A percentile compares a stretch with the other conserved stretches of the same genome.
Evolutionary conservation across 2,329 filamentous ascomycete species (phyloP).

Genomic region (Seiridium unicorne): DNA sequence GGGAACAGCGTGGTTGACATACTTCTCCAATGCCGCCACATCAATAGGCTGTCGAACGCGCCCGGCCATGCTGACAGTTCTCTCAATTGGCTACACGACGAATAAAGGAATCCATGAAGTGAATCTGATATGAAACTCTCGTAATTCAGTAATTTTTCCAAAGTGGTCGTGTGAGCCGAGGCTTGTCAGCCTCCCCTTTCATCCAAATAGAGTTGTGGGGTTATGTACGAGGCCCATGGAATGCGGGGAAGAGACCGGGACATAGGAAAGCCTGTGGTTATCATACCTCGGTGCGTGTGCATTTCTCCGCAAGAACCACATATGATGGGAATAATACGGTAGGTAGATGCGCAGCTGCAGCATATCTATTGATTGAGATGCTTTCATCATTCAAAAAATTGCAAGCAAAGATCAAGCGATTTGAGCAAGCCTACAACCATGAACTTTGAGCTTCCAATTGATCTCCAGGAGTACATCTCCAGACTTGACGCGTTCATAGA

Average conservation of each 20-base stretch:
- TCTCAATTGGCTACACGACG: not conserved
- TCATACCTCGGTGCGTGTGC: not conserved
- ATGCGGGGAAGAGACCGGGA: slow-evolving; percentile 1
- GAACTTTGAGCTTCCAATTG: slow-evolving; percentile 16
- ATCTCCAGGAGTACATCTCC: slow-evolving; percentile 20
- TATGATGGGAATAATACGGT: not conserved
- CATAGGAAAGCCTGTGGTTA: not conserved
- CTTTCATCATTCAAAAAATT: not conserved
- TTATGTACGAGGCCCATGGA: not conserved
- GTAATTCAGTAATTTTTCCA: not conserved
- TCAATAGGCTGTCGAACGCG: slow-evolving; percentile 85
- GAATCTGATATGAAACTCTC: not conserved
- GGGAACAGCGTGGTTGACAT: slow-evolving; percentile 71
- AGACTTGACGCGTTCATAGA: slow-evolving; percentile 61
- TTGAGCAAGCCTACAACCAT: slow-evolving; percentile 4
- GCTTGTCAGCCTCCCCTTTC: not conserved
- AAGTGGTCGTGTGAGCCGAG: not conserved
- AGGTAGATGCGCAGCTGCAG: too few species aligned
- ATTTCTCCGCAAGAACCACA: not conserved
- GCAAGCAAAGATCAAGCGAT: not conserved
- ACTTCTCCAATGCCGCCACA: slow-evolving; percentile 70
- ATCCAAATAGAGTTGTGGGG: slow-evolving; percentile 3
- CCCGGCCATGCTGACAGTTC: slow-evolving; percentile 63
- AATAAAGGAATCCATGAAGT: too few species aligned
- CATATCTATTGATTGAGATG: too few species aligned